Conservation (phyloP, 2,329 filamentous ascomycete genomes). For the Alternaria novae-zelandiae region DNA sequence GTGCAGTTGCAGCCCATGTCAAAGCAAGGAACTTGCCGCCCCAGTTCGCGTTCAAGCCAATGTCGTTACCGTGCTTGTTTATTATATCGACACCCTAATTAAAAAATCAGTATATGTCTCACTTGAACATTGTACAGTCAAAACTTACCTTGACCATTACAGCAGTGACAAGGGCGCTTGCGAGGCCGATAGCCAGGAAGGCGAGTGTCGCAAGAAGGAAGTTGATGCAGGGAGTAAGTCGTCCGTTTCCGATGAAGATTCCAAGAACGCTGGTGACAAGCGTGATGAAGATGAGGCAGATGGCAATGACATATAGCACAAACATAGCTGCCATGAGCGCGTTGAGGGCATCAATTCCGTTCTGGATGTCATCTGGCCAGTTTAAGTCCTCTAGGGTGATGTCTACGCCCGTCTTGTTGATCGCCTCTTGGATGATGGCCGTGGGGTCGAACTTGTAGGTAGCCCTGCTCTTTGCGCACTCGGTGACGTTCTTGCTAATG, state of each 20-base stretch:
- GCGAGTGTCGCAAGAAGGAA: slow-evolving; percentile 58
- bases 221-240: slow-evolving; percentile 58
- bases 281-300: slow-evolving; percentile 59
- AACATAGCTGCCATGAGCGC: slow-evolving; percentile 61
- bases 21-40: slow-evolving; percentile 64
- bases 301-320: slow-evolving; percentile 65
- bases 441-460: slow-evolving; percentile 65
- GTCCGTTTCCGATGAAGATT: slow-evolving; percentile 52
- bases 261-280: slow-evolving; percentile 56
- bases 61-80: slow-evolving; percentile 59
- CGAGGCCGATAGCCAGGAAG: slow-evolving; percentile 68
- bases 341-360: slow-evolving; percentile 59
- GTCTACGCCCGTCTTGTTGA: slow-evolving; percentile 51
- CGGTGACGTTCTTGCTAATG: slow-evolving; percentile 59
- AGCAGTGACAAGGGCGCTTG: slow-evolving; percentile 76
- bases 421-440: slow-evolving; percentile 56
- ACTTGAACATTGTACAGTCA: background rate
- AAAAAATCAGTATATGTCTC: background rate
- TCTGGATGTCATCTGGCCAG: slow-evolving; percentile 64
- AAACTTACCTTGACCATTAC: slow-evolving; percentile 55
- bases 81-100: slow-evolving; percentile 58
- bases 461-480: slow-evolving; percentile 61
- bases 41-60: slow-evolving; percentile 58
- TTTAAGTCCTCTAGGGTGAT: slow-evolving; percentile 60
- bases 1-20: slow-evolving; percentile 63